Evolutionary conservation across 2,329 filamentous ascomycete genomes (phyloP), one percentile per base, ranked within the genome.

Genomic region (Orbilia blumenaviensis): DNA sequence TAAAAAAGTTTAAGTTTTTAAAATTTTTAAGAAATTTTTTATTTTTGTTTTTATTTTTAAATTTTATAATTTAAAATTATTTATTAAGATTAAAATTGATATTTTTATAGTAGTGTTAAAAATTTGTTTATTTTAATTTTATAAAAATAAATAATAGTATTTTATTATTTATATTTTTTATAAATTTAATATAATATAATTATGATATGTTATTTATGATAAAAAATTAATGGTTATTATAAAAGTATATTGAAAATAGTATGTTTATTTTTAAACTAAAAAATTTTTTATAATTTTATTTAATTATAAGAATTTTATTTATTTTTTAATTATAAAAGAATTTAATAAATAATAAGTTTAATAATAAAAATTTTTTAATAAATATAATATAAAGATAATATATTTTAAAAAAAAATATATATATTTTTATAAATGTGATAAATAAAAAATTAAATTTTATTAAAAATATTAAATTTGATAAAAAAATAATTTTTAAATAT

Each of bases 1-100:
- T 38, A 38, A 38, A 38, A 38, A 38, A 14, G 3, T 38, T 38
- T 7, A 38, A 66, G 32, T 54, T 25, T 66, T 66, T 54, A 18
- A 66, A 29, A 66, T 42, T 10, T 67, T 66, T 36, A 66, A 66
- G 42, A 54, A 54, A 52, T 12, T 32, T 29, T 66, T 66, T 56
- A 21, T 66, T 10, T 27, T 54, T 66, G 12, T 66, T 16, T 27
- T 54, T 23, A 66, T 66, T 21, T 32, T 66, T 42, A 42, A 66
- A 66, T 25, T 66, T 3, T 66, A 54, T 54, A 64, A 66, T 56
- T 41, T 66, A 34, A 63, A 41, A 16, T 25, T 66, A 52, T 63
- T 63, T 12, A 48, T 48, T 32, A 63, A 63, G 27, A 27, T 50
- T 12, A 46, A 63, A 38, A 38, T 9, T 38, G 12, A 9, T 9